Base-by-base conservation (phyloP, 2,329 filamentous ascomycete genomes). In the Plenodomus biglobosus region DNA sequence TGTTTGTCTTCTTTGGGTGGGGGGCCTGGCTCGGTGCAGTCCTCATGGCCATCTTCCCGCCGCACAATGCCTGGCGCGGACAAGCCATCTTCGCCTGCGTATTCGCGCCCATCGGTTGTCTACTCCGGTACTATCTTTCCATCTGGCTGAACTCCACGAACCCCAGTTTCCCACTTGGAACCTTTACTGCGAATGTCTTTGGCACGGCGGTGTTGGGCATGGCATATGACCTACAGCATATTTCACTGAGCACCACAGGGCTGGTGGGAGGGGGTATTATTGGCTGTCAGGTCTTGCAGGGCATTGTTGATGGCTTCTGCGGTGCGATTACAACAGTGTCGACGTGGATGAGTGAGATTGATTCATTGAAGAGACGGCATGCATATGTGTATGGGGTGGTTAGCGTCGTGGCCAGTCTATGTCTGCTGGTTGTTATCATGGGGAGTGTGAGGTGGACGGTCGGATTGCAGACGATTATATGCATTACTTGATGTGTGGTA, bases 61-160 rank as follows among this genome's bases (percentile, higher is more conserved):
- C 89, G 15, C 63, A 73, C 16, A 79, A 88, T 35, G 73, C 73
- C 16, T 96, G 91, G 92, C 87, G 92, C 34, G 86, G 87, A 1
- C 75, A 85, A 39, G 87, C 82, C 0, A 75, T 89, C 1, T 92
- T 96, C 60, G 82, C 90, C 0, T 76, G 94, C 20, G 84, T 91
- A 2, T 94, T 96, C 61, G 88, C 90, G 1, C 92, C 92, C 0
- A 58, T 90, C 0, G 92, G 92, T 0, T 92, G 87, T 58, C 72
- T 96, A 0, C 66, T 80, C 0, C 82, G 92, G 3, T 95, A 88
- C 74, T 92, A 90, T 66, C 71, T 82, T 1, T 87, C 87, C 0
- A 66, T 88, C 6, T 70, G 76, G 19, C 79, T 96, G n/a, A 96
- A 96, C 61, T 75, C 80, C 0, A 77, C 82, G 17, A 58, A 84